Conservation (phyloP, 2,329 filamentous ascomycete species). For the Trichoderma afroharzianum region DNA sequence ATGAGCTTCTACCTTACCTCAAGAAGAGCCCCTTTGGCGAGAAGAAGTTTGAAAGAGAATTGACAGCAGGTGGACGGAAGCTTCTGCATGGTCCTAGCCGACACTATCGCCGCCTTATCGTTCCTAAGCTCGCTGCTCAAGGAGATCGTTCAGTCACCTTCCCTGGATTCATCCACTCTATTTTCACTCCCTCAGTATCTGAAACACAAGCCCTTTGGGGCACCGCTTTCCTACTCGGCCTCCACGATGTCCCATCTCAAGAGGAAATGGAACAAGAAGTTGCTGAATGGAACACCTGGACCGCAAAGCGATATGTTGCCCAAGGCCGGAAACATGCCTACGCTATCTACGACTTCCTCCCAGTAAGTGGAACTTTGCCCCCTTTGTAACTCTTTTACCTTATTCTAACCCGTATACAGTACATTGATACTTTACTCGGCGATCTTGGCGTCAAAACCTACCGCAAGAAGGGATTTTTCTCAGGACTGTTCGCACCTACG, state of each 20-base stretch:
- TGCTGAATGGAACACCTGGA: slow-evolving; percentile 32
- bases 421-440: background rate
- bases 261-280: slow-evolving; percentile 30
- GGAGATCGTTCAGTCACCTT: background rate
- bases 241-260: slow-evolving; percentile 24
- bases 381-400: background rate
- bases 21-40: background rate
- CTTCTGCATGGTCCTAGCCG: background rate
- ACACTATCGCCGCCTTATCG: background rate
- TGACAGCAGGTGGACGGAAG: background rate
- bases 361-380: background rate
- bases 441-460: background rate
- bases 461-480: background rate
- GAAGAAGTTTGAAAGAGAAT: background rate
- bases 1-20: background rate
- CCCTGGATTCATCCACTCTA: background rate
- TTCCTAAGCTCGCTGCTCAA: background rate
- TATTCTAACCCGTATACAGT: background rate
- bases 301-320: slow-evolving; percentile 30
- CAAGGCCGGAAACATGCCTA: slow-evolving; percentile 25
- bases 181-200: background rate
- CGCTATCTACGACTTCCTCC: background rate
- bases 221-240: slow-evolving; percentile 26
- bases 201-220: background rate
- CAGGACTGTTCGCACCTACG: slow-evolving; percentile 19